phyloP scores from a whole-genome alignment of 78 protist species.

The Parvularia atlantis region DNA sequence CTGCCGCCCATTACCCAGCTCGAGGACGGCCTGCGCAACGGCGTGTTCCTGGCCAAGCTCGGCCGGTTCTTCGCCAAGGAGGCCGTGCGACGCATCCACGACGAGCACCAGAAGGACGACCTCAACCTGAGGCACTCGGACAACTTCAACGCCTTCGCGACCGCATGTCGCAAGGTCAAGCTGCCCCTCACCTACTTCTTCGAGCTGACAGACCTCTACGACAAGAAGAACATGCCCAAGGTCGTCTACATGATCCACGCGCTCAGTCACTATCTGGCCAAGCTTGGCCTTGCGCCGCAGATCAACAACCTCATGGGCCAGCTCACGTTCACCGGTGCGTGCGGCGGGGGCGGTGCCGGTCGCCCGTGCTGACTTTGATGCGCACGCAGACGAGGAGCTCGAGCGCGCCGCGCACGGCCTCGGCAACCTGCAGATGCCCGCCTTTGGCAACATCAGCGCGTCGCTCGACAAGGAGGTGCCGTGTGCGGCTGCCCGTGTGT shows the following conservation, averaged over 20 bases:
- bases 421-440: conserved; percentile 15
- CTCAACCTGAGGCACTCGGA: conserved; percentile 27
- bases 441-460: conserved; percentile 23
- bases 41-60: conserved; percentile 17
- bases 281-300: conserved; percentile 11
- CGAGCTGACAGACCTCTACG: conserved; percentile 18
- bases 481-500: no score
- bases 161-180: not conserved
- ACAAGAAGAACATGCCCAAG: conserved; percentile 28
- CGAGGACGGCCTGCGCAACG: conserved; percentile 19
- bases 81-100: not conserved
- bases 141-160: conserved; percentile 21
- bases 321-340: not conserved
- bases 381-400: conserved; percentile 17
- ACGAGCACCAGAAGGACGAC: not conserved
- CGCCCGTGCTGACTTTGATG: not conserved
- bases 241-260: conserved; percentile 27
- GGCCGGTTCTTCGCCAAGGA: conserved; percentile 6
- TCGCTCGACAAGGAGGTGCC: conserved; percentile 11
- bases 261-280: conserved; percentile 8
- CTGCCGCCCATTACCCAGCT: conserved; percentile 18
- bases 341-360: not conserved
- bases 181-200: conserved; percentile 16
- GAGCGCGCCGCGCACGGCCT: no score
- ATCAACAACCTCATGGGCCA: conserved; percentile 19